Base-by-base conservation (phyloP, 176 grass and related monocot species). In the Lolium multiflorum region DNA sequence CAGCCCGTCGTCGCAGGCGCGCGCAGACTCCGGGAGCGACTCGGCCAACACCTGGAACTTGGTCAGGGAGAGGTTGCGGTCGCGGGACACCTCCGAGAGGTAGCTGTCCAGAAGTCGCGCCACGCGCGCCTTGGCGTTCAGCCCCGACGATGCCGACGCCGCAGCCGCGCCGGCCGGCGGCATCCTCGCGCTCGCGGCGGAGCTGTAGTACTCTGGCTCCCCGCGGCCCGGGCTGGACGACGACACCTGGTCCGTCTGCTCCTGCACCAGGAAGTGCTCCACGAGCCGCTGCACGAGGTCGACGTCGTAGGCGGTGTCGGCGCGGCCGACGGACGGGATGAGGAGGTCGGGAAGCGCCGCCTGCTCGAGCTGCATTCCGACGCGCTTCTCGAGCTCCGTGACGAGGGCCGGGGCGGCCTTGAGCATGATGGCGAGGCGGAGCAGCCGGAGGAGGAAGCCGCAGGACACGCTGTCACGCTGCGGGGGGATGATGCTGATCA, bases 321-420 rank as follows among this genome's bases (percentile, higher is more conserved):
- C 66, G 62, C 83, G 87, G 66, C 90, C 89, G 82, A 90, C 94
- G 48, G 94, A 96, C 0, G 97, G 94, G 44, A 99, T 87, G 51
- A 96, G 82, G 2, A 99, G 89, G 76, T 99, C 94, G 0, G 87
- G 69, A 12, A 93, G 71, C 14, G 64, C 67, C 10, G 97, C 90
- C 46, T 99, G 97, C 82, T 99, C 97, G 12, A 99, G 88, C 92
- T 99, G 97, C 97, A 99, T 99, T 4, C 97, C 97, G 7, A 96
- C 94, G 79, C 97, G 88, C 82, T 99, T 99, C 90, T 99, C 97
- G 51, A 99, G 85, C 82, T 99, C 97, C 1, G 94, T 96, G n/a
- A 96, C 97, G 64, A 99, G 81, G 18, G 97, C 97, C 0, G 92
- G 97, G 28, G 94, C 94, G 20, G 80, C 87, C 89, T 93, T 96